Evolutionary conservation across 331 rosid genomes (phyloP).

Genomic region (Dryas integrifolia): DNA sequence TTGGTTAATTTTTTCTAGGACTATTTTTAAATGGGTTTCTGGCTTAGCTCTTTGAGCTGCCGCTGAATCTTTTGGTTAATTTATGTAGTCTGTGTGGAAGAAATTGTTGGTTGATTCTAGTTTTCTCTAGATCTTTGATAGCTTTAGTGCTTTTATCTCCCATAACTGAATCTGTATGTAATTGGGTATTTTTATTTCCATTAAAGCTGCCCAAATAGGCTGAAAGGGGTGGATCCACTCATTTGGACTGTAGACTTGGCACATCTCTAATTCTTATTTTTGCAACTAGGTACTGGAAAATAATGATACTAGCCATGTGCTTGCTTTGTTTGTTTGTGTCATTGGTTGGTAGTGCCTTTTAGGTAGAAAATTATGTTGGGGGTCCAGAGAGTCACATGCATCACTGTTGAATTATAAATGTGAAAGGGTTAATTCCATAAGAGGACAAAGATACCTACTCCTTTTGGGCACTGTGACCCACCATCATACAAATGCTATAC

Average conservation of each 20-base stretch:
- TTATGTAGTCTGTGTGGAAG: not conserved
- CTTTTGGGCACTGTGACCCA: not conserved
- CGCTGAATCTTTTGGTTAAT: not conserved
- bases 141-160: not conserved
- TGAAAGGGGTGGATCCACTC: not conserved
- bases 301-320: slow-evolving; percentile 4
- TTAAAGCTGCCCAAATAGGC: not conserved
- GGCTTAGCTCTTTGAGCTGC: not conserved
- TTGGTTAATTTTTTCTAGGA: not conserved
- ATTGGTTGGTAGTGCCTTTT: not conserved
- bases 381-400: not conserved
- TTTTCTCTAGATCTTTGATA: not conserved
- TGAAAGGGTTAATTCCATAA: not conserved
- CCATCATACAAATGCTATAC: not conserved
- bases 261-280: not conserved
- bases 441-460: not conserved
- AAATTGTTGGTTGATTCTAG: slow-evolving; percentile 1
- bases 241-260: not conserved
- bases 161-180: not conserved
- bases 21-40: not conserved
- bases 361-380: not conserved
- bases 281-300: not conserved
- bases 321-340: slow-evolving; percentile 9
- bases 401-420: not conserved
- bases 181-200: not conserved